phyloP scores from a whole-genome alignment of 805 yeast species.

The Candida yuanshanica region DNA sequence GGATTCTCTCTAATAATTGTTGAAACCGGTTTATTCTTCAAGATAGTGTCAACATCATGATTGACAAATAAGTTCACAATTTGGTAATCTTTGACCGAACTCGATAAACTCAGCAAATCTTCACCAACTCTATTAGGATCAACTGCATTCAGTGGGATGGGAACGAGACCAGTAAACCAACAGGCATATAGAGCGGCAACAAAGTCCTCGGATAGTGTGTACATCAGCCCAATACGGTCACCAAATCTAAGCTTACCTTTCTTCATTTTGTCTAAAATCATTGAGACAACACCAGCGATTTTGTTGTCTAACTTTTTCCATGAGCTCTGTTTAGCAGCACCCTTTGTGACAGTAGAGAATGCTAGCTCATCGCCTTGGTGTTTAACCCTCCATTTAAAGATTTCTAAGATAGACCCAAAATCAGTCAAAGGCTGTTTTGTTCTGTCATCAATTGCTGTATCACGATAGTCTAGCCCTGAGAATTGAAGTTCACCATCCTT shows the following conservation, averaged over 20 bases:
- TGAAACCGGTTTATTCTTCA: constrained; percentile 64
- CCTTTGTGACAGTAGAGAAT: constrained; percentile 40
- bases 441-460: constrained; percentile 70
- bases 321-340: constrained; percentile 46
- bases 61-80: constrained; percentile 73
- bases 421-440: constrained; percentile 70
- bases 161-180: constrained; percentile 70
- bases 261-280: constrained; percentile 65
- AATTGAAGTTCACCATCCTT: constrained; percentile 62
- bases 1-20: constrained; percentile 45
- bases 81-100: constrained; percentile 63
- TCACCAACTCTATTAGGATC: constrained; percentile 63
- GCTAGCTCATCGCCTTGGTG: constrained; percentile 79
- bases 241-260: constrained; percentile 64
- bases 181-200: constrained; percentile 83
- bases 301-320: constrained; percentile 83
- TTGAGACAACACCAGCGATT: constrained; percentile 67
- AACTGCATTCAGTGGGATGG: constrained; percentile 71
- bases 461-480: constrained; percentile 77
- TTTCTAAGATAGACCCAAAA: constrained; percentile 63
- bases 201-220: constrained; percentile 82
- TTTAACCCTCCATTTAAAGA: constrained; percentile 72
- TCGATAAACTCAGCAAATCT: constrained; percentile 63
- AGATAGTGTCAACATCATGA: constrained; percentile 60
- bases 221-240: constrained; percentile 72